Evolutionary conservation across 768 basidiomycete genomes (phyloP).

Genomic region (Panus rudis): DNA sequence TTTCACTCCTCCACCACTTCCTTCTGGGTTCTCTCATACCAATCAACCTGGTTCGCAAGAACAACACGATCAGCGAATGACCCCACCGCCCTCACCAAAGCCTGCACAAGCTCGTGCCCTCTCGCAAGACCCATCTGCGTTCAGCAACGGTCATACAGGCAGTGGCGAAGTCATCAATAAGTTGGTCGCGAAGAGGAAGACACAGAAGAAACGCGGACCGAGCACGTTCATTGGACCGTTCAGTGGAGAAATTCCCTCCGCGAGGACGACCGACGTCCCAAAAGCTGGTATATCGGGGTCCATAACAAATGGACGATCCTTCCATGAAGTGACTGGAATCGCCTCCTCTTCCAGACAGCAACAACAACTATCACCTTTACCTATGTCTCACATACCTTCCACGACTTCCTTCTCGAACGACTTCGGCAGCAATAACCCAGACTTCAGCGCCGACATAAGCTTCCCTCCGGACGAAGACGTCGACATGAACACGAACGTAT

Average conservation of each 20-base stretch:
- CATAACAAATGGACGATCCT: slow-evolving; percentile 9
- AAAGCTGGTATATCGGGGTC: slow-evolving; percentile 8
- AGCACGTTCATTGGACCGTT: slow-evolving; percentile 31
- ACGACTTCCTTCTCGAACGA: no score
- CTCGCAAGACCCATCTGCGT: slow-evolving; percentile 26
- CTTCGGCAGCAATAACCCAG: no score
- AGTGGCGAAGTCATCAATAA: slow-evolving; percentile 59
- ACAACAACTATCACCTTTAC: slow-evolving; percentile 4
- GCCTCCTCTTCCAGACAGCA: slow-evolving; percentile 7
- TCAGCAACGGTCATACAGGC: slow-evolving; percentile 23
- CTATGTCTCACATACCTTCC: no score
- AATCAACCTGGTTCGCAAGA: slow-evolving; percentile 12
- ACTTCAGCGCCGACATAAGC: no score
- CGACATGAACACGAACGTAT: slow-evolving; percentile 48
- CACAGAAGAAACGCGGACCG: slow-evolving; percentile 58
- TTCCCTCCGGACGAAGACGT: slow-evolving; percentile 6
- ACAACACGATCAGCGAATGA: slow-evolving; percentile 21
- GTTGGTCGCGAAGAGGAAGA: slow-evolving; percentile 66
- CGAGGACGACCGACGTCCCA: slow-evolving; percentile 14
- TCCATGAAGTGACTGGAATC: slow-evolving; percentile 13
- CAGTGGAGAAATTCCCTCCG: slow-evolving; percentile 30
- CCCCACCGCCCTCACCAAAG: slow-evolving; percentile 46
- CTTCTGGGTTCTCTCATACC: slow-evolving; percentile 62
- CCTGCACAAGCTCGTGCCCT: slow-evolving; percentile 26
- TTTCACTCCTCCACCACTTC: slow-evolving; percentile 59